Percentiles rank a stretch among this genome's conserved stretches.
These are phyloP conservation scores for Cercospora sesami DNA, from an alignment of 2,329 filamentous ascomycete genomes.

Conservation along the genomic window DNA sequence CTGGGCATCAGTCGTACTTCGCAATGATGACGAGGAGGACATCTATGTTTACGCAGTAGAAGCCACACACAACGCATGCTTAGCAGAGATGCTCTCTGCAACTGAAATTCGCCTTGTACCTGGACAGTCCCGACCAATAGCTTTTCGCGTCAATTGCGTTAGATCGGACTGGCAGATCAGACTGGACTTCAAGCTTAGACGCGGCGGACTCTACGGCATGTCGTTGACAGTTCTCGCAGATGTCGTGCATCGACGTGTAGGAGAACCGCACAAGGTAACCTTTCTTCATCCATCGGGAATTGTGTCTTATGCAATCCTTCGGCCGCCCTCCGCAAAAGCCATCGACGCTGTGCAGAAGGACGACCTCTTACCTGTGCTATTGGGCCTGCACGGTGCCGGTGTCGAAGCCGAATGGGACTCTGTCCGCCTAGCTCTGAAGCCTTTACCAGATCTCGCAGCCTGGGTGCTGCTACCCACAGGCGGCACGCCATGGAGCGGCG, in stretches of 20 bases:
- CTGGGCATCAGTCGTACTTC: slow-evolving; percentile 51
- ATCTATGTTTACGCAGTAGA: slow-evolving; percentile 25
- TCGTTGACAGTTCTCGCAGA: slow-evolving; percentile 18
- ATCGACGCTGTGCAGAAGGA: slow-evolving; percentile 31
- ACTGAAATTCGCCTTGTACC: slow-evolving; percentile 32
- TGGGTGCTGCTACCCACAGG: slow-evolving; percentile 60
- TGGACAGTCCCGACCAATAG: slow-evolving; percentile 46
- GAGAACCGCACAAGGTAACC: slow-evolving; percentile 55
- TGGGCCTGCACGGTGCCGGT: slow-evolving; percentile 59
- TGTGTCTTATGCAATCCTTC: slow-evolving; percentile 59
- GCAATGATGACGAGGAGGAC: slow-evolving; percentile 43
- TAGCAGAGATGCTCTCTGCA: slow-evolving; percentile 19
- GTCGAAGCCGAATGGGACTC: slow-evolving; percentile 54
- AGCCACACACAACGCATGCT: slow-evolving; percentile 23
- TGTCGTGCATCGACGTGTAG: slow-evolving; percentile 6
- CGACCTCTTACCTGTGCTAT: slow-evolving; percentile 48
- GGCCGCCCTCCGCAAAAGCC: slow-evolving; percentile 52
- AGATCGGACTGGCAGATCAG: slow-evolving; percentile 15
- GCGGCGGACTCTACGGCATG: slow-evolving; percentile 13
- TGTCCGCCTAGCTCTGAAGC: slow-evolving; percentile 52
- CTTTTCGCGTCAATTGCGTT: slow-evolving; percentile 40
- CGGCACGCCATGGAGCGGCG: slow-evolving; percentile 59
- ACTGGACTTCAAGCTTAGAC: slow-evolving; percentile 24
- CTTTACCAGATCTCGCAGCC: slow-evolving; percentile 53
- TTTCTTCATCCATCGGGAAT: slow-evolving; percentile 56